Percentiles rank a stretch among this genome's conserved stretches.
These are phyloP conservation scores for Ascochyta fabae DNA, from an alignment of 2,329 filamentous ascomycete species.

Conservation along the genomic window DNA sequence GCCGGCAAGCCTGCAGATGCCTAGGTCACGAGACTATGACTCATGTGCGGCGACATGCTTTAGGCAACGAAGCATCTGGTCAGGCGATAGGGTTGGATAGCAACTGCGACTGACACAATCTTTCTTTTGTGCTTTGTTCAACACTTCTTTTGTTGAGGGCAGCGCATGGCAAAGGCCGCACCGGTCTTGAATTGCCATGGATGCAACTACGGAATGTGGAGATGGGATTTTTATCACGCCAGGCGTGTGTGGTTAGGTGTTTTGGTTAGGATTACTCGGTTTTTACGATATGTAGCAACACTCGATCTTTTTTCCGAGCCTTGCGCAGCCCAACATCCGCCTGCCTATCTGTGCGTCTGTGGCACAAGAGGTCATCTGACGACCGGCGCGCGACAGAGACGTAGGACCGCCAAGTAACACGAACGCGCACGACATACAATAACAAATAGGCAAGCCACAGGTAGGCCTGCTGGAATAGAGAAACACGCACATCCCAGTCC, in stretches of 20 bases:
- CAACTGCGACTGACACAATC: slow-evolving; percentile 20
- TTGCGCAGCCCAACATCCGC: background rate
- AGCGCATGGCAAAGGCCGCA: slow-evolving; percentile 9
- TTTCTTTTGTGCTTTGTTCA: slow-evolving; percentile 27
- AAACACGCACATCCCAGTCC: background rate
- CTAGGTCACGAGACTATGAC: slow-evolving; percentile 21
- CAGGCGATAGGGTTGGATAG: slow-evolving; percentile 2
- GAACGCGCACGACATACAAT: background rate
- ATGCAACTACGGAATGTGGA: slow-evolving; percentile 18
- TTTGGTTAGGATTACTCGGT: slow-evolving; percentile 28
- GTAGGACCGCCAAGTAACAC: background rate
- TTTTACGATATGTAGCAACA: slow-evolving; percentile 39
- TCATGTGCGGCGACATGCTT: slow-evolving; percentile 8
- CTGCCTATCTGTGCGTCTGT: slow-evolving; percentile 4
- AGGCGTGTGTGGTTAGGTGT: slow-evolving; percentile 37
- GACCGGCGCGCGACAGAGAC: background rate
- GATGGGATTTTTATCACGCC: slow-evolving; percentile 28
- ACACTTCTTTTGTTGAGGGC: slow-evolving; percentile 17
- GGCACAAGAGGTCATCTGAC: slow-evolving; percentile 1
- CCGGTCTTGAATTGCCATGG: slow-evolving; percentile 16
- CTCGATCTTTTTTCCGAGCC: slow-evolving; percentile 16
- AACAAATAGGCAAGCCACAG: background rate
- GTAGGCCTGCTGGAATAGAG: background rate
- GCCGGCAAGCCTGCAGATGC: slow-evolving; percentile 64
- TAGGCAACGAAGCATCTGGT: slow-evolving; percentile 5